A percentile compares a stretch with the other conserved stretches of the same genome.
Conservation (phyloP, 2,329 filamentous ascomycete genomes). For the Clonostachys sp. region DNA sequence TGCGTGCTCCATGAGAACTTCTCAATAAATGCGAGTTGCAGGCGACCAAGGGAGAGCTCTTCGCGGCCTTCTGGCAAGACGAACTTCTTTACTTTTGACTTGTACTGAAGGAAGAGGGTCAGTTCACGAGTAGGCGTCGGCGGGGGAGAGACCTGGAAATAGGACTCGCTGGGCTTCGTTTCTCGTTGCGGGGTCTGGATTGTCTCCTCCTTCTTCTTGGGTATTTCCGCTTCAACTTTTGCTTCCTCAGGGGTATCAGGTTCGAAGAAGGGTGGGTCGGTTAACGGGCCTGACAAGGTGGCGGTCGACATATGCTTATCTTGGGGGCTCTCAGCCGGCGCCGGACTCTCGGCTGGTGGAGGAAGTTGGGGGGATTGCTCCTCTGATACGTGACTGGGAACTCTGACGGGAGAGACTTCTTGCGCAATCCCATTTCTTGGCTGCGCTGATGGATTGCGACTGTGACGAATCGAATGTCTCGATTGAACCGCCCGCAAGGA, state of each 20-base stretch:
- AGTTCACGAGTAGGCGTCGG: slow-evolving; percentile 72
- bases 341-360: background rate
- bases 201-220: background rate
- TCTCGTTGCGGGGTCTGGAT: slow-evolving; percentile 25
- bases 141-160: slow-evolving; percentile 61
- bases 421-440: slow-evolving; percentile 25
- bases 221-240: background rate
- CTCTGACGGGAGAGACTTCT: slow-evolving; percentile 60
- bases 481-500: slow-evolving; percentile 68
- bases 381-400: slow-evolving; percentile 59
- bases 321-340: slow-evolving; percentile 37
- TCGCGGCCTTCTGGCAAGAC: slow-evolving; percentile 79
- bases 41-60: slow-evolving; percentile 78
- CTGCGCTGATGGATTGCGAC: slow-evolving; percentile 39
- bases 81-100: slow-evolving; percentile 95
- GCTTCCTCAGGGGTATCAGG: slow-evolving; percentile 5
- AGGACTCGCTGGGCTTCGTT: slow-evolving; percentile 38
- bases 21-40: slow-evolving; percentile 96
- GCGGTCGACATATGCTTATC: slow-evolving; percentile 58
- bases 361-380: slow-evolving; percentile 27
- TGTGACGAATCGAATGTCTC: slow-evolving; percentile 45
- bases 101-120: slow-evolving; percentile 93
- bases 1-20: slow-evolving; percentile 99
- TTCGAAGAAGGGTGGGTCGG: slow-evolving; percentile 28
- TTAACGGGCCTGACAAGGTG: slow-evolving; percentile 54